Percentiles rank a stretch among this genome's conserved stretches.
Evolutionary conservation across 2,329 filamentous ascomycete genomes (phyloP).

Genomic region (Phaeosphaeria sp.): DNA sequence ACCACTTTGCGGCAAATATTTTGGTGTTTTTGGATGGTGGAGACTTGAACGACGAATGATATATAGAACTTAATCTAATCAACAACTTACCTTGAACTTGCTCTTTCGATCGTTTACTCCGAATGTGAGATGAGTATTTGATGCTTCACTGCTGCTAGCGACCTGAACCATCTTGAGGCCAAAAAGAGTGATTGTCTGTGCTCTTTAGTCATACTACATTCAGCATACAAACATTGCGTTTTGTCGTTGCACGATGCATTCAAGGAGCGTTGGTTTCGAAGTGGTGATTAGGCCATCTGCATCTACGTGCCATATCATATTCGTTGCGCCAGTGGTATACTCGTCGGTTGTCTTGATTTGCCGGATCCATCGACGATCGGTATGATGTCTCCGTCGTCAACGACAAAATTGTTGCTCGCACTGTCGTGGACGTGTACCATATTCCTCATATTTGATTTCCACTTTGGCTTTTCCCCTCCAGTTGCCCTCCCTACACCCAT

Average conservation of each 20-base stretch:
- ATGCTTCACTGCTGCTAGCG: too few relatives aligned
- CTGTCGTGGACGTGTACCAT: conserved; percentile 37
- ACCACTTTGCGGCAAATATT: conserved; percentile 2
- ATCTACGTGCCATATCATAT: conserved; percentile 1
- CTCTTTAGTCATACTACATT: not conserved
- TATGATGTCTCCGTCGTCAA: conserved; percentile 34
- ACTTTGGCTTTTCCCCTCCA: conserved; percentile 37
- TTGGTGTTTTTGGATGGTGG: not conserved
- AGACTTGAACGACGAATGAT: not conserved
- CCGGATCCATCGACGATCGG: conserved; percentile 34
- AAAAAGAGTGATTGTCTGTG: not conserved
- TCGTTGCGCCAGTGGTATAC: conserved; percentile 13
- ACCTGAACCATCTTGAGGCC: too few relatives aligned
- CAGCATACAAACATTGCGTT: not conserved
- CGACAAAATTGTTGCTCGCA: conserved; percentile 16
- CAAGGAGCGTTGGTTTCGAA: not conserved
- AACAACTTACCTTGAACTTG: not conserved
- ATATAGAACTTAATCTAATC: conserved; percentile 1
- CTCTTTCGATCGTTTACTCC: not conserved
- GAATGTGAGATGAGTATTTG: too few relatives aligned
- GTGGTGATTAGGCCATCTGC: not conserved
- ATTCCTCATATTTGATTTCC: conserved; percentile 42
- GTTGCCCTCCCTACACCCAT: conserved; percentile 50
- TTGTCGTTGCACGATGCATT: not conserved
- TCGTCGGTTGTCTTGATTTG: conserved; percentile 7